A percentile compares a stretch with the other conserved stretches of the same genome.
These are phyloP conservation scores for Sarcomyxa edulis DNA, from an alignment of 768 basidiomycete genomes.

Conservation along the genomic window DNA sequence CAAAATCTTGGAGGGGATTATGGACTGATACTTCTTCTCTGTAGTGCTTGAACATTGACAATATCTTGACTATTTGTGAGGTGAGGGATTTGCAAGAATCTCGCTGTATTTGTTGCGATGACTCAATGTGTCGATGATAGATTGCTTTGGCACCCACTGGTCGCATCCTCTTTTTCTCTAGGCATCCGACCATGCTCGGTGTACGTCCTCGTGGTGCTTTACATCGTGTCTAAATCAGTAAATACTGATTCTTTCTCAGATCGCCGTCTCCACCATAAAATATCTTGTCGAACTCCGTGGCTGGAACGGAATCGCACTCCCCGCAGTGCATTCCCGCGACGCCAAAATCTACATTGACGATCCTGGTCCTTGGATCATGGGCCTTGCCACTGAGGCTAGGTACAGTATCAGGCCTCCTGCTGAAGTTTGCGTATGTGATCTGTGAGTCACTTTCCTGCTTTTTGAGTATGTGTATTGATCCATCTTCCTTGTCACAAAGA, in stretches of 20 bases:
- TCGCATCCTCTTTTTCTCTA: slow-evolving; percentile 78
- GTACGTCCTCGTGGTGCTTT: slow-evolving; percentile 36
- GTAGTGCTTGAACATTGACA: slow-evolving; percentile 88
- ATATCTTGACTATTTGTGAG: slow-evolving; percentile 90
- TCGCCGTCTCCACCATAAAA: slow-evolving; percentile 85
- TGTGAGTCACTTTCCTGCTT: slow-evolving; percentile 42
- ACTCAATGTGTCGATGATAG: slow-evolving; percentile 21
- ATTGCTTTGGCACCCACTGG: slow-evolving; percentile 76
- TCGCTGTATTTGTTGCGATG: background rate
- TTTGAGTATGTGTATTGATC: no score
- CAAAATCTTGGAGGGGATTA: no score
- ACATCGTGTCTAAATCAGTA: slow-evolving; percentile 2
- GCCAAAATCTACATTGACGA: slow-evolving; percentile 93
- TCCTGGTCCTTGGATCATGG: slow-evolving; percentile 96
- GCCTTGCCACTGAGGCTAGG: slow-evolving; percentile 79
- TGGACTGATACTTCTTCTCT: no score
- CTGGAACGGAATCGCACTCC: slow-evolving; percentile 85
- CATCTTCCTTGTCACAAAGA: slow-evolving; percentile 28
- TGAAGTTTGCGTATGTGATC: slow-evolving; percentile 84
- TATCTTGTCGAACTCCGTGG: slow-evolving; percentile 91
- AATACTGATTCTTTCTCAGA: no score
- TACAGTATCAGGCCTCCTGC: slow-evolving; percentile 69
- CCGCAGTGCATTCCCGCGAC: slow-evolving; percentile 83
- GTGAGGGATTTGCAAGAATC: no score
- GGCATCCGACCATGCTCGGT: slow-evolving; percentile 89